Percentiles rank a stretch among this genome's conserved stretches.
Conservation (phyloP, 148 eudicot genomes). For the Fagopyrum esculentum region DNA sequence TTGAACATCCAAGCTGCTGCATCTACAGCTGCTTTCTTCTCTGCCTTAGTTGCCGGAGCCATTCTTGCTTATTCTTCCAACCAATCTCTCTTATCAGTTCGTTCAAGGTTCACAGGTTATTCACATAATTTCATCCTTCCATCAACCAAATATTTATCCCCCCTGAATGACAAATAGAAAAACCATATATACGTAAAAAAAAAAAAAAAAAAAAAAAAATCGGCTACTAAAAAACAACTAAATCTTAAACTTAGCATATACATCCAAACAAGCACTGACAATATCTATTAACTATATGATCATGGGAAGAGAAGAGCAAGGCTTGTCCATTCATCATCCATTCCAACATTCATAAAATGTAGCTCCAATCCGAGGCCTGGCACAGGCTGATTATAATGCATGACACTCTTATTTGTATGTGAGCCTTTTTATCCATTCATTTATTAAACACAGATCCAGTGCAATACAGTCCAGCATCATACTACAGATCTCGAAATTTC, state of each 20-base stretch:
- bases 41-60: slow-evolving; percentile 14
- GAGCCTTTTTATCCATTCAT: not conserved
- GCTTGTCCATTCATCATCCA: not conserved
- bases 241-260: slow-evolving; percentile 1
- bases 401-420: not conserved
- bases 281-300: not conserved
- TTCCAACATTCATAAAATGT: not conserved
- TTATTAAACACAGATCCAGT: not conserved
- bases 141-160: not conserved
- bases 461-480: too few relatives aligned
- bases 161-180: not conserved
- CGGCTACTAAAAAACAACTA: not conserved
- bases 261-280: not conserved
- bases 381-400: not conserved
- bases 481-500: not conserved
- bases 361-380: not conserved
- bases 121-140: not conserved
- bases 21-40: slow-evolving; percentile 15
- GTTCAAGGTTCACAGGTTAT: slow-evolving; percentile 1
- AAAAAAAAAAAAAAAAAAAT: not conserved
- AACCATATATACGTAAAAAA: not conserved
- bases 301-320: not conserved
- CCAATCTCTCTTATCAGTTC: not conserved
- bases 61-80: slow-evolving; percentile 10
- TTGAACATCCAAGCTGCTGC: slow-evolving; percentile 18